phyloP scores from a whole-genome alignment of 2,329 filamentous ascomycete genomes.

The Cladophialophora yegresii region DNA sequence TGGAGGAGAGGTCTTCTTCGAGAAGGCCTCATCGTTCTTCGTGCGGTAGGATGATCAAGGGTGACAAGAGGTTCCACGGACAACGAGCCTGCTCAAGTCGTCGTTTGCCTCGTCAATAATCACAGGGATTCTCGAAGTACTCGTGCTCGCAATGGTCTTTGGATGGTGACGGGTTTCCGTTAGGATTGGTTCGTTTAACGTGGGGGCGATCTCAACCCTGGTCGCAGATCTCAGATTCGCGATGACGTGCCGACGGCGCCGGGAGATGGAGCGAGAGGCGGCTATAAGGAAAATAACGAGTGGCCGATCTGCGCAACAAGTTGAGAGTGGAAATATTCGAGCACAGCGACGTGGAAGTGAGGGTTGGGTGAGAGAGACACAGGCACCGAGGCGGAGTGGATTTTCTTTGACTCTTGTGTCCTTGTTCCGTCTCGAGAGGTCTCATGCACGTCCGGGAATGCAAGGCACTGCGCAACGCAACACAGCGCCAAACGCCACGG shows the following conservation, averaged over 20 bases:
- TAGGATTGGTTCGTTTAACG: slow-evolving; percentile 18
- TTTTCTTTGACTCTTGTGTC: slow-evolving; percentile 17
- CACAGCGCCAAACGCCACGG: slow-evolving; percentile 4
- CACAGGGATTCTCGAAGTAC: background rate
- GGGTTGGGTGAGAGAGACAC: background rate
- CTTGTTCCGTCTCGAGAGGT: slow-evolving; percentile 15
- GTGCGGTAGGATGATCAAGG: background rate
- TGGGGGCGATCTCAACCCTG: slow-evolving; percentile 17
- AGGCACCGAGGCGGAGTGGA: background rate
- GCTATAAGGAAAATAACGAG: background rate
- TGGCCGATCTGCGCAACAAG: slow-evolving; percentile 4
- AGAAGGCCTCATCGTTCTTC: slow-evolving; percentile 27
- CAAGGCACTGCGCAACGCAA: slow-evolving; percentile 8
- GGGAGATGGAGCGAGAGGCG: slow-evolving; percentile 9
- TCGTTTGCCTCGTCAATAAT: background rate
- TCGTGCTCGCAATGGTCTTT: background rate
- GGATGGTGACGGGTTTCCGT: background rate
- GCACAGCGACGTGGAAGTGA: slow-evolving; percentile 2
- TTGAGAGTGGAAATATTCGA: background rate
- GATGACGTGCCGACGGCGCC: slow-evolving; percentile 10
- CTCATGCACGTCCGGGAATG: slow-evolving; percentile 15
- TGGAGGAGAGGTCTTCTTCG: slow-evolving; percentile 25
- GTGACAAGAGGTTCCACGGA: background rate
- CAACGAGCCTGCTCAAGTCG: slow-evolving; percentile 8
- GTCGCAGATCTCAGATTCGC: slow-evolving; percentile 16